These are phyloP conservation scores for Spathaspora sp. DNA, from an alignment of 1,139 yeast genomes.

Conservation along the genomic window DNA sequence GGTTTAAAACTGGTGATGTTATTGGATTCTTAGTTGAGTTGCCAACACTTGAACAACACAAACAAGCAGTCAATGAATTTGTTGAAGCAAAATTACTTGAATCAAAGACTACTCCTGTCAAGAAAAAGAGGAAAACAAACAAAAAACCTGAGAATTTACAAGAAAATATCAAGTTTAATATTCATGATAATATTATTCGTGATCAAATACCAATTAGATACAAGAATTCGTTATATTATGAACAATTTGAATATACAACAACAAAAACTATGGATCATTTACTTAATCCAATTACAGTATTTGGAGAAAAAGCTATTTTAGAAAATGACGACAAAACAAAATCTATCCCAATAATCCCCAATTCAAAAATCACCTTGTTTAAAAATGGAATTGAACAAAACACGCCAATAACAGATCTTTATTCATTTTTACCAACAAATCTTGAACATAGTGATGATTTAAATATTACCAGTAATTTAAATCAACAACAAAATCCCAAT, in stretches of 20 bases:
- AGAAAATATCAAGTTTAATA: constrained; percentile 24
- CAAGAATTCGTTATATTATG: constrained; percentile 76
- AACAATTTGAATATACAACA: constrained; percentile 79
- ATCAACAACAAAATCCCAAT: constrained; percentile 48
- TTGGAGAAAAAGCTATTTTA: constrained; percentile 60
- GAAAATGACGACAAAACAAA: constrained; percentile 26
- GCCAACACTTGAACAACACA: constrained; percentile 54
- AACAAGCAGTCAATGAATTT: constrained; percentile 24
- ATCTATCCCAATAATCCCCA: constrained; percentile 46
- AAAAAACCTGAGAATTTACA: constrained; percentile 13
- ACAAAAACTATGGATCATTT: constrained; percentile 77
- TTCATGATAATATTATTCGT: constrained; percentile 48
- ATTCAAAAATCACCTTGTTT: constrained; percentile 63
- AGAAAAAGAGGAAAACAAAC: constrained; percentile 19
- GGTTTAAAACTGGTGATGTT: constrained; percentile 74
- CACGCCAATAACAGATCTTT: constrained; percentile 62
- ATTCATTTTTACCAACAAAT: constrained; percentile 69
- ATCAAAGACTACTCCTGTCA: constrained; percentile 5
- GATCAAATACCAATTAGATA: constrained; percentile 89
- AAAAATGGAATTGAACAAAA: constrained; percentile 76
- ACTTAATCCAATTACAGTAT: constrained; percentile 68
- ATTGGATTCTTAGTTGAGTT: constrained; percentile 77
- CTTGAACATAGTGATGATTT: constrained; percentile 25
- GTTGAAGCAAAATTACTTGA: constrained; percentile 12
- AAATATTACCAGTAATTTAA: constrained; percentile 31